Evolutionary conservation across 352 stramenopile species (phyloP).

Genomic region (Phytophthora constricta): DNA sequence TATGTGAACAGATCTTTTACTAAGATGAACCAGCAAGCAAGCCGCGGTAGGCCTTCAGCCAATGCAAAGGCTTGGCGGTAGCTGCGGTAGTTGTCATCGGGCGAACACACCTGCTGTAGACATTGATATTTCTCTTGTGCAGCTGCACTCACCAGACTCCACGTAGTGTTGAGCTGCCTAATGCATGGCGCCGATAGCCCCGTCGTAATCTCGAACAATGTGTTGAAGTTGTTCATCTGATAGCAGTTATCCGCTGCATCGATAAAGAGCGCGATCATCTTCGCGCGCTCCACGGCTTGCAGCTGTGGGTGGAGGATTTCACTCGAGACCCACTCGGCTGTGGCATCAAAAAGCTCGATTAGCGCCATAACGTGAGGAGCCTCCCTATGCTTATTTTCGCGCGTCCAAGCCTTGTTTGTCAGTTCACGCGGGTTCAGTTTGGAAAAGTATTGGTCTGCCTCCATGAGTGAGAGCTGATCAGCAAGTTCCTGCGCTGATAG

Average conservation of each 20-base stretch:
- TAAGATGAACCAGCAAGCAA: constrained; percentile 88
- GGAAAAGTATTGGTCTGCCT: constrained; percentile 78
- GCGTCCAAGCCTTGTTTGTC: constrained; percentile 90
- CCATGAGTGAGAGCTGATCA: constrained; percentile 84
- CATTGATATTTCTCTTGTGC: constrained; percentile 82
- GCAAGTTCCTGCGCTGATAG: constrained; percentile 72
- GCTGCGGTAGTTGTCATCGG: constrained; percentile 87
- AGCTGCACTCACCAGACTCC: constrained; percentile 68
- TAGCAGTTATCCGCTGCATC: constrained; percentile 83
- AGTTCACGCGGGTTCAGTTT: constrained; percentile 77
- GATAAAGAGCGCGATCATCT: constrained; percentile 87
- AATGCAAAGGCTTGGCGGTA: constrained; percentile 85
- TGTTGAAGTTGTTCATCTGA: constrained; percentile 91
- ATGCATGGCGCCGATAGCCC: constrained; percentile 84
- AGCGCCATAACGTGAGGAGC: constrained; percentile 83
- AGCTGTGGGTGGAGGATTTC: constrained; percentile 88
- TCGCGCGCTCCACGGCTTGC: constrained; percentile 79
- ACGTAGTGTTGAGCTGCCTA: constrained; percentile 84
- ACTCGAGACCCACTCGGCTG: constrained; percentile 87
- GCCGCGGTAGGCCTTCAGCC: constrained; percentile 74
- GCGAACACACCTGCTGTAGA: constrained; percentile 82
- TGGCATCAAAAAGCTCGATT: constrained; percentile 88
- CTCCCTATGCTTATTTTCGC: constrained; percentile 80
- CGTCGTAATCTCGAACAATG: constrained; percentile 84
- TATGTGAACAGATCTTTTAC: constrained; percentile 89